These are phyloP conservation scores for Erodium trifolium DNA, from an alignment of 441 rosid genomes.

Conservation along the genomic window DNA sequence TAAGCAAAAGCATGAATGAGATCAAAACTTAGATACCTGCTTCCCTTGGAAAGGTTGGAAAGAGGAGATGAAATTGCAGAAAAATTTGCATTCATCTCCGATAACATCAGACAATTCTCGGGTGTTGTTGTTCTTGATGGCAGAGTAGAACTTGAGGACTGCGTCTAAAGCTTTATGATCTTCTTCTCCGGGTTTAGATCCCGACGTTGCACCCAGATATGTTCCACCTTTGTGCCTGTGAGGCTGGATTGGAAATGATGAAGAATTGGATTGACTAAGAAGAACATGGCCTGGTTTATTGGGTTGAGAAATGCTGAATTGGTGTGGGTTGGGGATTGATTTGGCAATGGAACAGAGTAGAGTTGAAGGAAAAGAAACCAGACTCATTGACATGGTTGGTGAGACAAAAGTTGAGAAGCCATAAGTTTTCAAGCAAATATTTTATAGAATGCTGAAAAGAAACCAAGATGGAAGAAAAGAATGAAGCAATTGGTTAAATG, in stretches of 20 bases:
- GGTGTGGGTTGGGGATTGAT: conserved; percentile 9
- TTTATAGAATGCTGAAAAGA: conserved; percentile 1
- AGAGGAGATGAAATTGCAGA: conserved; percentile 49
- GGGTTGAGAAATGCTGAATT: conserved; percentile 5
- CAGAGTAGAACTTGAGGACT: conserved; percentile 47
- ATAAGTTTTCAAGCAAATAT: background rate
- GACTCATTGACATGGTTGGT: conserved; percentile 21
- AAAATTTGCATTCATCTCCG: conserved; percentile 61
- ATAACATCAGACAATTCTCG: conserved; percentile 46
- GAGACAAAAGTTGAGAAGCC: background rate
- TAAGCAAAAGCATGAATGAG: too few relatives aligned
- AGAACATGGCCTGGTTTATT: conserved; percentile 9
- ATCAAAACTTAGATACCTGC: conserved; percentile 30
- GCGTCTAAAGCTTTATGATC: conserved; percentile 40
- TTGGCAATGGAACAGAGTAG: background rate
- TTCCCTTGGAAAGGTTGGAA: conserved; percentile 54
- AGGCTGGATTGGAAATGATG: conserved; percentile 5
- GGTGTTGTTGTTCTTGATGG: conserved; percentile 41
- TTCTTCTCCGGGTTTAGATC: conserved; percentile 23
- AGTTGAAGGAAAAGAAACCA: conserved; percentile 17
- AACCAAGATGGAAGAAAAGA: conserved; percentile 3
- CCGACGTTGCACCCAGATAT: conserved; percentile 6
- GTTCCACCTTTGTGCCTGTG: conserved; percentile 7
- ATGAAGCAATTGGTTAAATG: conserved; percentile 4
- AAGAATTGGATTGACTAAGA: background rate